Evolutionary conservation across 768 basidiomycete genomes (phyloP).

Genomic region (Pleurotus salmoneostramineus): DNA sequence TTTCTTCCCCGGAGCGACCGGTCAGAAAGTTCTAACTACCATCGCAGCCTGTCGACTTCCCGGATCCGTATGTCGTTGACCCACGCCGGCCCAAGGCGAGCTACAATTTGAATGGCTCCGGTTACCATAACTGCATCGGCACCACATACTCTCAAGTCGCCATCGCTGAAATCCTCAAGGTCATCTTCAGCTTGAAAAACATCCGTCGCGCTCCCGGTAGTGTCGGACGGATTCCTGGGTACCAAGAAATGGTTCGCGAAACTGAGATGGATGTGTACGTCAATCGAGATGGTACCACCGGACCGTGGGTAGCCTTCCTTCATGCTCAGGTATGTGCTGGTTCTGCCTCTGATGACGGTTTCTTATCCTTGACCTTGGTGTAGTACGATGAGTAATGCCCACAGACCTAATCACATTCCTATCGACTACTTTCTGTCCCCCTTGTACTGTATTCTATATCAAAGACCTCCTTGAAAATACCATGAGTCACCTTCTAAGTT

Average conservation of each 20-base stretch:
- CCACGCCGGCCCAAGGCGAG: constrained; percentile 28
- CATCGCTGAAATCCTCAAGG: constrained; percentile 39
- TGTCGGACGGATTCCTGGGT: constrained; percentile 33
- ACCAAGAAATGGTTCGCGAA: constrained; percentile 23
- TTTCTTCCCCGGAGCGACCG: no score
- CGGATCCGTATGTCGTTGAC: constrained; percentile 33
- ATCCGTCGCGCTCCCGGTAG: constrained; percentile 41
- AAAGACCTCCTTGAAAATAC: no score
- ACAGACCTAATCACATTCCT: no score
- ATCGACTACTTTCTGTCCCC: no score
- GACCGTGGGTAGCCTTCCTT: constrained; percentile 17
- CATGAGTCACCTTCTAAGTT: no score
- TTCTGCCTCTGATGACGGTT: no score
- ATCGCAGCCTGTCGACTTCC: constrained; percentile 35
- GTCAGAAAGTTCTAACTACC: neutral
- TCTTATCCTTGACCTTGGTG: no score
- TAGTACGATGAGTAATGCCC: no score
- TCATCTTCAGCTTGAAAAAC: constrained; percentile 39
- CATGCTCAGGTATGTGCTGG: no score
- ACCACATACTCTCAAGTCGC: constrained; percentile 28
- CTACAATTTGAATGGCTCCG: constrained; percentile 28
- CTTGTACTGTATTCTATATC: no score
- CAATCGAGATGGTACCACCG: constrained; percentile 28
- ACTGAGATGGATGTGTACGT: constrained; percentile 31
- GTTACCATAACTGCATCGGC: constrained; percentile 39